Base-by-base conservation (phyloP, 306 rosid species). In the Ceratonia siliqua region DNA sequence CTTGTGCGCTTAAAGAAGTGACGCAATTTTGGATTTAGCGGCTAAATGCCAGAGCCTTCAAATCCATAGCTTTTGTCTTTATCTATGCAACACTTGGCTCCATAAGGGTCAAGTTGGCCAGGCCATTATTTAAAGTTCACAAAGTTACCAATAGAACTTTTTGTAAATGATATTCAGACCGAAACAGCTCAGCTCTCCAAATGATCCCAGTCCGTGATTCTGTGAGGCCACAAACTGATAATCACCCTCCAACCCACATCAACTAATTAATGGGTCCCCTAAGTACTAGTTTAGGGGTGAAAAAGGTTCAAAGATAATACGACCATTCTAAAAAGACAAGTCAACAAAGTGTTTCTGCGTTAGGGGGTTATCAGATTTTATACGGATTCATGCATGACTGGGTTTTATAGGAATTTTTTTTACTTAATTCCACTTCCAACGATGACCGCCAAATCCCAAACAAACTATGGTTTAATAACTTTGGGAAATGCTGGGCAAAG, bases 1-100 rank as follows among this genome's bases (percentile, higher is more conserved):
- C 24, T 43, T 66, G 45, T 21, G 70, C 35, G 62, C 35, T 57
- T 14, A 43, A 78, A 72, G 72, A 72, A 55, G 74, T 64, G 83
- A 79, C 30, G 24, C 46, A 12, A 66, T 43, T 72, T 65, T 72
- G 69, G 74, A 79, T 62, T 70, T 72, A 22, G 54, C 78, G 64
- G 52, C 73, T 63, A 54, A 53, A 75, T 13, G 71, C 45, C 70
- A 73, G 28, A 25, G 64, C 46, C 13, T 43, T 46, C 57, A 22
- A 3, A 43, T 30, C 49, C 38, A 12, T 17, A 72, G 62, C 68
- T 64, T 64, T 65, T 66, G 83, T 72, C 56, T 72, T 4, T 25
- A 28, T 70, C 59, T 28, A 53, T 17, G 22, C 42, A 35, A 21
- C 13, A 49, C 46, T 68, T 17, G 59, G 73, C 61, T 62, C 66